Conservation (phyloP, 768 basidiomycete species). For the Amanita pseudoporphyria region DNA sequence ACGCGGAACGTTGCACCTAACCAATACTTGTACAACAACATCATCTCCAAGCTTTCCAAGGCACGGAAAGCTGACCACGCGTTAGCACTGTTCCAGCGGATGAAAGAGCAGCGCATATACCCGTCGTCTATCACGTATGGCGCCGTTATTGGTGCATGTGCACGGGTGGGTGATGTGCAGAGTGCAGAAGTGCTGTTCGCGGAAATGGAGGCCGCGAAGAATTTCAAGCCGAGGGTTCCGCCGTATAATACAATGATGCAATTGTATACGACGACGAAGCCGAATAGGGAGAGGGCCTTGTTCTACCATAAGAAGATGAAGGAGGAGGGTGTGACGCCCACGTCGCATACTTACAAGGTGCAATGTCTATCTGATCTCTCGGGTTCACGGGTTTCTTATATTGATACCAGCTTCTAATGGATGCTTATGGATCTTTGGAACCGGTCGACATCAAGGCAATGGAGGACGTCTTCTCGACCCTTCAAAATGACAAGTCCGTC, state of each 20-base stretch:
- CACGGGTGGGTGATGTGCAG: conserved; percentile 78
- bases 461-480: conserved; percentile 58
- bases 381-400: conserved; percentile 3
- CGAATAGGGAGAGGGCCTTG: conserved; percentile 71
- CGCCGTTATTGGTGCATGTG: conserved; percentile 88
- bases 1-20: conserved; percentile 63
- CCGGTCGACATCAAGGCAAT: conserved; percentile 68
- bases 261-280: conserved; percentile 81
- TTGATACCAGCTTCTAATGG: conserved; percentile 62
- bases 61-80: conserved; percentile 91
- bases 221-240: conserved; percentile 84
- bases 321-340: conserved; percentile 54
- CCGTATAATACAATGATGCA: conserved; percentile 99
- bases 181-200: conserved; percentile 77
- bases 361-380: background rate
- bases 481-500: conserved; percentile 38
- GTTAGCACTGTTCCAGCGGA: conserved; percentile 77
- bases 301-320: conserved; percentile 65
- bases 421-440: conserved; percentile 79
- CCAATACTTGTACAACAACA: conserved; percentile 91
- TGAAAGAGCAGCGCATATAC: conserved; percentile 55
- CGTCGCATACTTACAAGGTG: conserved; percentile 93
- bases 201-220: conserved; percentile 68
- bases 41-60: conserved; percentile 91
- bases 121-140: conserved; percentile 92